Percentiles rank a stretch among this genome's conserved stretches.
These are phyloP conservation scores for Waltergamsia citrina DNA, from an alignment of 2,329 filamentous ascomycete species.

Conservation along the genomic window DNA sequence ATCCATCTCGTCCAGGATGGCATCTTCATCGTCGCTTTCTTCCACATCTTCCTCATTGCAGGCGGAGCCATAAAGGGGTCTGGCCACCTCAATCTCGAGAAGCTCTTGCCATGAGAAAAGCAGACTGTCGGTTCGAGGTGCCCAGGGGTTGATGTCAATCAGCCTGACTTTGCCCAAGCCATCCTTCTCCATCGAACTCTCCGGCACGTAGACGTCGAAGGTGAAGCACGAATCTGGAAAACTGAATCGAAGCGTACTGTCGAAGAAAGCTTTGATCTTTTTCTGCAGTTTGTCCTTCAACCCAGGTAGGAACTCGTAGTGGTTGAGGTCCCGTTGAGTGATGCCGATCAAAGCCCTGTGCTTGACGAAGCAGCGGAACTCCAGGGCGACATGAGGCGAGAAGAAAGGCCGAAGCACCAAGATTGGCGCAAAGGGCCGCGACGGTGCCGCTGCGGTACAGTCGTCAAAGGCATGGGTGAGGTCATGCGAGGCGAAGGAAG, in stretches of 20 bases:
- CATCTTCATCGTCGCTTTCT: conserved; percentile 26
- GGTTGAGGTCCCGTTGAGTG: conserved; percentile 81
- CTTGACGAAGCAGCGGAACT: conserved; percentile 94
- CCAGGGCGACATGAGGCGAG: conserved; percentile 78
- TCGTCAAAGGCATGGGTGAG: conserved; percentile 88
- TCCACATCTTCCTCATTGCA: conserved; percentile 18
- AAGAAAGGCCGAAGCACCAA: conserved; percentile 85
- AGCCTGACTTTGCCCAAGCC: conserved; percentile 70
- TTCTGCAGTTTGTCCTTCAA: conserved; percentile 57
- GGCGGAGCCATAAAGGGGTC: conserved; percentile 41
- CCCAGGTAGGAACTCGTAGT: conserved; percentile 69
- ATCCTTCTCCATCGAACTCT: conserved; percentile 41
- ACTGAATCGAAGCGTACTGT: conserved; percentile 58
- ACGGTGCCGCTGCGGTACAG: conserved; percentile 27
- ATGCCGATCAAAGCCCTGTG: conserved; percentile 71
- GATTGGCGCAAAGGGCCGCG: conserved; percentile 55
- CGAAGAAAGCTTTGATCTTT: conserved; percentile 71
- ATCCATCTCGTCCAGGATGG: conserved; percentile 24
- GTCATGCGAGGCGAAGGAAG: conserved; percentile 90
- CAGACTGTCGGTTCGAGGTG: conserved; percentile 75
- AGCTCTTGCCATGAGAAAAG: conserved; percentile 88
- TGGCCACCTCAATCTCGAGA: conserved; percentile 57
- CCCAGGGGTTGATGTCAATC: conserved; percentile 95
- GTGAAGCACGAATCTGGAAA: conserved; percentile 80
- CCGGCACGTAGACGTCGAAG: conserved; percentile 89